A percentile compares a stretch with the other conserved stretches of the same genome.
phyloP scores from a whole-genome alignment of 306 rosid species.

The Acmispon strigosus region DNA sequence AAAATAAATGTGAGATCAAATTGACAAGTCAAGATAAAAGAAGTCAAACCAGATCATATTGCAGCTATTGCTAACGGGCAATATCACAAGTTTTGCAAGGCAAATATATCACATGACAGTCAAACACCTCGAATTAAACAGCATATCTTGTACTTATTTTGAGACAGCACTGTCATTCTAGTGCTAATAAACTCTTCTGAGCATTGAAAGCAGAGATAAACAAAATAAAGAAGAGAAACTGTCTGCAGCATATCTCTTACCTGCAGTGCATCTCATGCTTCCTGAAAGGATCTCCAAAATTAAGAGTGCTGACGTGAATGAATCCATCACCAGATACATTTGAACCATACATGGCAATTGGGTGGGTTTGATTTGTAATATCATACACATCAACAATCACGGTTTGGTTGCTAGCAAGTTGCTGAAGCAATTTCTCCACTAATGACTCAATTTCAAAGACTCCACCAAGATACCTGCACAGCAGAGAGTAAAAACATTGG shows the following conservation, averaged over 20 bases:
- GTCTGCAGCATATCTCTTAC: conserved; percentile 27
- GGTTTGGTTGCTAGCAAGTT: conserved; percentile 94
- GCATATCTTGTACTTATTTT: neutral
- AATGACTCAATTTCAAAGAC: conserved; percentile 89
- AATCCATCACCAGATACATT: conserved; percentile 58
- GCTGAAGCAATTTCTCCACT: conserved; percentile 94
- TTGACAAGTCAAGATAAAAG: neutral
- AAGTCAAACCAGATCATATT: neutral
- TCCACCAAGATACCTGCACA: conserved; percentile 90
- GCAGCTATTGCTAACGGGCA: neutral
- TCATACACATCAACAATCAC: conserved; percentile 90
- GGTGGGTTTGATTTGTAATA: conserved; percentile 68
- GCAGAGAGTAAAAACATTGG: neutral
- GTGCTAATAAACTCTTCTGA: neutral
- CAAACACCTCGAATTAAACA: neutral
- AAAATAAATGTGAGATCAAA: neutral
- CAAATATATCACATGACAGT: neutral
- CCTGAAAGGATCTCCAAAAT: conserved; percentile 91
- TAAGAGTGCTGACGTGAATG: conserved; percentile 60
- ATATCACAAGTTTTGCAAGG: neutral
- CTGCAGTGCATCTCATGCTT: conserved; percentile 99
- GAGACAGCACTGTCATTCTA: neutral
- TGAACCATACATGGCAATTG: conserved; percentile 91
- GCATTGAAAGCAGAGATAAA: neutral
- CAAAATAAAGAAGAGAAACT: neutral